Base-by-base conservation (phyloP, 305 asterid species). In the Plantago coronopus region DNA sequence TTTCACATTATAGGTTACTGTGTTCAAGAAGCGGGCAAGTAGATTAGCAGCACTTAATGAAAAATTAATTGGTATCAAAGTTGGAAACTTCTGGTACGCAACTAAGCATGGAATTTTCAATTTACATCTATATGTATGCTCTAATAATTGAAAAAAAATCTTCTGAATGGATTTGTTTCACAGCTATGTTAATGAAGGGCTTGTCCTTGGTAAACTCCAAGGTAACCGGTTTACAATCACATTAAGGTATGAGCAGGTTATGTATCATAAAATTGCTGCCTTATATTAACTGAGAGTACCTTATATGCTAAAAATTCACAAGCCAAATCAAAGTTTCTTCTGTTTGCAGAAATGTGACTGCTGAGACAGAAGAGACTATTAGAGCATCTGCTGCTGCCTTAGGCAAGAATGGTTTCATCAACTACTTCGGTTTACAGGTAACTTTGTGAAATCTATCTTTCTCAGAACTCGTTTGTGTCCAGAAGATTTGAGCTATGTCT, bases 371-470 rank as follows among this genome's bases (percentile, higher is more conserved):
- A 71, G 96, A 85, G 68, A 78, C 76, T 61, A 75, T 93, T 50
- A 77, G 66, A 71, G 89, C 81, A 66, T 84, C 97, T 64, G 94
- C 83, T 50, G 54, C 74, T 72, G 81, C 94, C 69, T 77, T 93
- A 54, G 88, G 89, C 67, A 64, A 82, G 67, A 80, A 78, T 70
- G 99, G 97, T 37, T 93, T 93, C 68, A 81, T 93, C 68, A 93
- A 93, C 76, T 93, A 89, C 78, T 93, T 93, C 65, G 97, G 99
- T 64, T 76, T 93, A 81, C 99, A 91, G 91, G 97, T 84, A 66
- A 53, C 58, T 45, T 56, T 57, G 46, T 65, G 6, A 22, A 50
- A 42, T 56, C 5, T 11, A n/a, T 27, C 54, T 20, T 54, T 61
- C 48, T 48, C 25, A 23, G 13, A 22, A 14, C 31, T 42, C 50